Conservation (phyloP, 1,284 basidiomycete genomes). For the Cutaneotrichosporon daszewskae region DNA sequence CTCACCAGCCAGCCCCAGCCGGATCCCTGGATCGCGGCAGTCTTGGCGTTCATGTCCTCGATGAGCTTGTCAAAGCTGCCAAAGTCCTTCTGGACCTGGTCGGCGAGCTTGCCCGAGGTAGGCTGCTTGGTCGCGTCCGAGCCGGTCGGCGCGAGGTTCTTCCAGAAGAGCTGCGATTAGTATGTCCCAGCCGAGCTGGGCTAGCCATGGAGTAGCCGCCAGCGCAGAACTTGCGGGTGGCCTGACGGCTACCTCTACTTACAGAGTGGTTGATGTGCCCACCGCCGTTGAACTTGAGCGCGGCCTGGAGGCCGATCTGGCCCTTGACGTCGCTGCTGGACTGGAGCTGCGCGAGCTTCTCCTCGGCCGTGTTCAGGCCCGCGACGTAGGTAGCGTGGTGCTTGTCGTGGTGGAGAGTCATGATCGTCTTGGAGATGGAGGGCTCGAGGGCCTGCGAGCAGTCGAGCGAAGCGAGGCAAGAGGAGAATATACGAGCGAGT, state of each 20-base stretch:
- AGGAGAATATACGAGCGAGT: neutral
- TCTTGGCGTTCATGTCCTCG: constrained; percentile 75
- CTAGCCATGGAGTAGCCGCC: too few species aligned
- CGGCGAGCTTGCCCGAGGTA: constrained; percentile 66
- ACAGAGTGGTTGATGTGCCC: constrained; percentile 52
- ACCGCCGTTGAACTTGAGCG: constrained; percentile 87
- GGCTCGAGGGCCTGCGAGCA: constrained; percentile 51
- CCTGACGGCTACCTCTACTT: neutral
- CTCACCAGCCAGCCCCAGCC: constrained; percentile 96
- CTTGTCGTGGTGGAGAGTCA: constrained; percentile 91
- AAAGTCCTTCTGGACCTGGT: constrained; percentile 76
- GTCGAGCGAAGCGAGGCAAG: constrained; percentile 1
- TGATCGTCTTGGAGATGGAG: constrained; percentile 64
- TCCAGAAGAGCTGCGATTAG: constrained; percentile 81
- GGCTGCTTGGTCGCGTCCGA: constrained; percentile 59
- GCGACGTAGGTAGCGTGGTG: constrained; percentile 93
- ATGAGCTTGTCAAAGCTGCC: constrained; percentile 70
- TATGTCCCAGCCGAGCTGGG: neutral
- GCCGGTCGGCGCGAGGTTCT: constrained; percentile 73
- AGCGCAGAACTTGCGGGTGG: too few species aligned
- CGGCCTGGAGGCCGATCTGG: constrained; percentile 75
- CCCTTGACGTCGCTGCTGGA: constrained; percentile 62
- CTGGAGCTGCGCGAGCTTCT: constrained; percentile 58
- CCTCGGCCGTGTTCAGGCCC: constrained; percentile 85
- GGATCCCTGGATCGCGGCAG: constrained; percentile 92